A percentile compares a stretch with the other conserved stretches of the same genome.
Evolutionary conservation across 139 green algal species (phyloP).

Genomic region (Chlamydomonas sphaeroides): DNA sequence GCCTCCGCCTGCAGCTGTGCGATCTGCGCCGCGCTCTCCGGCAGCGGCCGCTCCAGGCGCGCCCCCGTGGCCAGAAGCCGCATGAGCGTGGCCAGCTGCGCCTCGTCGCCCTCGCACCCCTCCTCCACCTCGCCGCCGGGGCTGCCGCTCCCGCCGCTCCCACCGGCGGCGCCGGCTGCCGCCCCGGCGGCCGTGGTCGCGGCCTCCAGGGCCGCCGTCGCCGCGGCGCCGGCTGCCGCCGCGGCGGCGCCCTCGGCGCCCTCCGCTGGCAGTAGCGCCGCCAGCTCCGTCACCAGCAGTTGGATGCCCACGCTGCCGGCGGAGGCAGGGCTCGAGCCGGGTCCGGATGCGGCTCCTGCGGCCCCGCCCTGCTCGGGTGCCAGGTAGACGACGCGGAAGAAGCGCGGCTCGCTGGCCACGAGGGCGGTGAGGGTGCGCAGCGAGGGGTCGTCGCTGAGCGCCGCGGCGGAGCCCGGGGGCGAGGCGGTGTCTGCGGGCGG

Average conservation of each 20-base stretch:
- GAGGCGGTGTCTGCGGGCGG: neutral
- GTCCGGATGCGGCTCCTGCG: neutral
- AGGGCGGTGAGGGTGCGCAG: neutral
- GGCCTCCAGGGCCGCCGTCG: neutral
- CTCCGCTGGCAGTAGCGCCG: neutral
- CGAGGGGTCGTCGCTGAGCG: too few relatives aligned
- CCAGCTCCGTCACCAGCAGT: neutral
- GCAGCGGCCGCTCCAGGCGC: slow-evolving; percentile 25
- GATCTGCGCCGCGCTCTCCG: slow-evolving; percentile 29
- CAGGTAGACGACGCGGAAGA: slow-evolving; percentile 5
- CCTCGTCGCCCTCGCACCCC: slow-evolving; percentile 12
- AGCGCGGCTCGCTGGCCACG: slow-evolving; percentile 26
- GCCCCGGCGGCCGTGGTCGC: neutral
- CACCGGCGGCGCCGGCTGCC: too few relatives aligned
- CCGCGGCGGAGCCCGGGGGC: neutral
- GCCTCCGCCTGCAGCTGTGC: neutral
- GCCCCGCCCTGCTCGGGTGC: neutral
- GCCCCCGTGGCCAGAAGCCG: slow-evolving; percentile 32
- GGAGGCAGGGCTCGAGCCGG: too few relatives aligned
- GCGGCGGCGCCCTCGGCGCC: neutral
- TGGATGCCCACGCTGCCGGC: too few relatives aligned
- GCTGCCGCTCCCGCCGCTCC: neutral
- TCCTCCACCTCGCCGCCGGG: slow-evolving; percentile 18
- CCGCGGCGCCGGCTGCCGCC: neutral
- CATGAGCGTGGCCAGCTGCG: slow-evolving; percentile 19